Evolutionary conservation across 192 early-diverging fungal genomes (phyloP), one percentile per base, ranked within the genome.

Genomic region (Diversispora epigaea): DNA sequence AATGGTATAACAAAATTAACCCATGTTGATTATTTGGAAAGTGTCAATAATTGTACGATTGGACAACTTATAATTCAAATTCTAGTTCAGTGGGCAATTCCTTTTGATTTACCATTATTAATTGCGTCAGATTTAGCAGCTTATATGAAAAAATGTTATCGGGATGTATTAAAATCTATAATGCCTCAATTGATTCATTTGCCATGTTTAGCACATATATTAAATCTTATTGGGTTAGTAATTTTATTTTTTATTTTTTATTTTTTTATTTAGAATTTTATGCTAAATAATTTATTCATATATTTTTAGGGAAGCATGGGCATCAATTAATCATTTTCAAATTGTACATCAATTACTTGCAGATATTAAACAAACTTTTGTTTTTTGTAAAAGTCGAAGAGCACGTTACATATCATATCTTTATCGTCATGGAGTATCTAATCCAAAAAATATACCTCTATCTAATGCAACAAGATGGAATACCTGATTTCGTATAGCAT

Each of bases 11-110:
- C 19, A 22, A 58, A 58, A 58, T 58, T 58, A 58, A 3, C 25
- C 25, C 57, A 58, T 22, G 19, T 58, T 58, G 57, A 58, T 58
- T 21, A 58, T 22, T 58, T 58, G 25, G 57, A 58, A 58, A 58
- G 3, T 6, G 63, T 65, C 43, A 65, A 65, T 0, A n/a, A 43
- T 65, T 44, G 39, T n/a, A 65, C 32, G 3, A 65, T 65, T 41
- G 63, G 63, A 0, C 63, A 65, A 65, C 63, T 65, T 14, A 6
- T 63, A 45, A 40, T 65, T 65, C 63, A 65, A 65, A 65, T 43
- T 44, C 43, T 65, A 3, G 63, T 45, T 65, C 41, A 65, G 22
- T 65, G 40, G 63, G 9, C 11, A 44, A 65, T 65, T 65, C 40
- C 63, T 65, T 65, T 65, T n/a, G 10, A 41, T 17, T 4, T 65